phyloP scores from a whole-genome alignment of 768 basidiomycete genomes.

The Suillus tomentosus region DNA sequence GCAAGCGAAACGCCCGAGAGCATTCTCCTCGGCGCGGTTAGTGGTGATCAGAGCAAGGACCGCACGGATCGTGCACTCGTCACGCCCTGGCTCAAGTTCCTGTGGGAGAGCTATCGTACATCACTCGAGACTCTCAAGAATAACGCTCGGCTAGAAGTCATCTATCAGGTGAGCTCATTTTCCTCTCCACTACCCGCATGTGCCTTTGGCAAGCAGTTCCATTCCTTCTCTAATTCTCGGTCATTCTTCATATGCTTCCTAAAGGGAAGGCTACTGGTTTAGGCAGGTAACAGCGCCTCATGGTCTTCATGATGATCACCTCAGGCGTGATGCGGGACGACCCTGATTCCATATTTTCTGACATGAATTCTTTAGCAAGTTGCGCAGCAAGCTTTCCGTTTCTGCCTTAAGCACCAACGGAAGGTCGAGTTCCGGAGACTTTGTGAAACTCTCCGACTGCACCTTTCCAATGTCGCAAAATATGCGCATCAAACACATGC shows the following conservation, averaged over 20 bases:
- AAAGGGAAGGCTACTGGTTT: not conserved
- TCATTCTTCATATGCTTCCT: conserved; percentile 1
- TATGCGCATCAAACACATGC: conserved; percentile 92
- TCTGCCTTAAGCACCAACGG: conserved; percentile 90
- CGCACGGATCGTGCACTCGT: conserved; percentile 93
- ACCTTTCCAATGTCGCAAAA: conserved; percentile 92
- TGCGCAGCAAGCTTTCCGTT: conserved; percentile 96
- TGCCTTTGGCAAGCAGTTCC: not conserved
- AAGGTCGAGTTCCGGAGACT: conserved; percentile 97
- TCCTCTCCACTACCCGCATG: not conserved
- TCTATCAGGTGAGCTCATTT: conserved; percentile 78
- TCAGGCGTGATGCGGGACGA: not conserved
- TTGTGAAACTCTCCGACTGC: conserved; percentile 93
- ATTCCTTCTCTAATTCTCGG: not conserved
- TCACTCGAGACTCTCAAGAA: conserved; percentile 95
- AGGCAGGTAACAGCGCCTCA: conserved; percentile 1
- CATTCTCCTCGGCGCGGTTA: conserved; percentile 87
- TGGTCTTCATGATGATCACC: not conserved
- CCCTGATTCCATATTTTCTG: not conserved
- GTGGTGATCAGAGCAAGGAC: conserved; percentile 89
- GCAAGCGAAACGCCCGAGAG: conserved; percentile 94
- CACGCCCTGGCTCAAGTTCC: conserved; percentile 96
- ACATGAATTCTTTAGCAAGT: conserved; percentile 61
- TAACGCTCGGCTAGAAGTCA: conserved; percentile 86
- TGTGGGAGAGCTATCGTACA: conserved; percentile 98